A percentile compares a stretch with the other conserved stretches of the same genome.
Evolutionary conservation across 2,329 filamentous ascomycete genomes (phyloP).

Genomic region (Seiridium unicorne): DNA sequence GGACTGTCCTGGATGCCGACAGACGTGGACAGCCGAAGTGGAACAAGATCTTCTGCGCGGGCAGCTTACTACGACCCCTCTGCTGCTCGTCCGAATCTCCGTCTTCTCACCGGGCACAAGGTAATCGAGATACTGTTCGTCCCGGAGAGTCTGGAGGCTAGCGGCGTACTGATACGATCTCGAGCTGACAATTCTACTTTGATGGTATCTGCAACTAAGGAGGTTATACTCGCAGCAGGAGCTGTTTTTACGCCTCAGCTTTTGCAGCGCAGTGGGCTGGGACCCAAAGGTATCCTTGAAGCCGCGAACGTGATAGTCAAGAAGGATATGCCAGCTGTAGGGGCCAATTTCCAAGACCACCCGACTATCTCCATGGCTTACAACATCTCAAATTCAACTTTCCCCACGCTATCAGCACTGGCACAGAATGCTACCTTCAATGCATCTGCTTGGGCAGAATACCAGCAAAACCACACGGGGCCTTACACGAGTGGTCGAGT

Average conservation of each 20-base stretch:
- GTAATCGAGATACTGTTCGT: not conserved
- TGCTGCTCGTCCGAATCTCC: constrained; percentile 2
- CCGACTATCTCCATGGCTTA: constrained; percentile 12
- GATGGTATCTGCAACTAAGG: constrained; percentile 13
- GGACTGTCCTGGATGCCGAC: not conserved
- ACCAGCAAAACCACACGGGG: constrained; percentile 18
- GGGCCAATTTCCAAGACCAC: constrained; percentile 22
- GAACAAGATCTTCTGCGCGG: constrained; percentile 6
- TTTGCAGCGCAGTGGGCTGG: constrained; percentile 36
- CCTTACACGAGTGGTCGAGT: constrained; percentile 19
- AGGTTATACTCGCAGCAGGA: constrained; percentile 25
- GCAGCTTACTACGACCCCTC: constrained; percentile 8
- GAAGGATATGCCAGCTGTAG: constrained; percentile 14
- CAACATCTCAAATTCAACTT: constrained; percentile 6
- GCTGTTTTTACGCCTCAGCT: constrained; percentile 28
- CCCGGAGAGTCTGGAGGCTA: not conserved
- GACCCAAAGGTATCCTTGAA: constrained; percentile 12
- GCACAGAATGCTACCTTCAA: constrained; percentile 17
- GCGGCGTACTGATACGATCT: not conserved
- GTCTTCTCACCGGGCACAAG: constrained; percentile 2
- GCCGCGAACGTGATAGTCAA: constrained; percentile 7
- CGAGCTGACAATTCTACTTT: not conserved
- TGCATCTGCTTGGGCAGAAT: constrained; percentile 19
- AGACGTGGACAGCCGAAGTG: not conserved
- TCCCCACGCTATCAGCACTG: constrained; percentile 4